A percentile compares a stretch with the other conserved stretches of the same genome.
phyloP scores from a whole-genome alignment of 2,329 filamentous ascomycete genomes.

The Alternaria tenuissima region DNA sequence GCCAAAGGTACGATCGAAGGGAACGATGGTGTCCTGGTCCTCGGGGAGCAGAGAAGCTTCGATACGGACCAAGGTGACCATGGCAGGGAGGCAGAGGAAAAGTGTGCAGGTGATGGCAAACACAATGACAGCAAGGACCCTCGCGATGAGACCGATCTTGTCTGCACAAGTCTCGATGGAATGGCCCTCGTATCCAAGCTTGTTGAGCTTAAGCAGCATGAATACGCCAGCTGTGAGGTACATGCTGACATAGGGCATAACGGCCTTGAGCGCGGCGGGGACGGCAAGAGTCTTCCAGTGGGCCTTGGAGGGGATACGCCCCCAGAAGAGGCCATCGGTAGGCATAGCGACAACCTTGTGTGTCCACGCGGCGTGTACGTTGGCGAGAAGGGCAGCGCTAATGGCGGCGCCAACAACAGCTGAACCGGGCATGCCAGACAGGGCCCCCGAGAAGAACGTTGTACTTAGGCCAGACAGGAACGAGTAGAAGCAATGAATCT shows the following conservation, averaged over 20 bases:
- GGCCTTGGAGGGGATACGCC: slow-evolving; percentile 72
- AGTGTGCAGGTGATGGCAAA: slow-evolving; percentile 63
- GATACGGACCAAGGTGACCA: slow-evolving; percentile 79
- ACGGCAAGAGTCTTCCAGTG: slow-evolving; percentile 73
- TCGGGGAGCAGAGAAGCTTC: slow-evolving; percentile 87
- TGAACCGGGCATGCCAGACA: slow-evolving; percentile 56
- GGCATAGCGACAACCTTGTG: slow-evolving; percentile 82
- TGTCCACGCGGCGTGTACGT: slow-evolving; percentile 80
- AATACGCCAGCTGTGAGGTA: slow-evolving; percentile 59
- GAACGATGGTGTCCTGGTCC: slow-evolving; percentile 82
- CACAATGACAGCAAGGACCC: slow-evolving; percentile 52
- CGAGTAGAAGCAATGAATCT: slow-evolving; percentile 54
- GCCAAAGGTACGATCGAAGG: slow-evolving; percentile 87
- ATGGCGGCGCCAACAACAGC: slow-evolving; percentile 64
- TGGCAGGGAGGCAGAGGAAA: slow-evolving; percentile 78
- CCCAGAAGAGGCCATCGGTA: slow-evolving; percentile 66
- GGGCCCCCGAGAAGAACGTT: slow-evolving; percentile 55
- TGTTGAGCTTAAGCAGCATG: slow-evolving; percentile 49
- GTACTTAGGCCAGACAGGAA: slow-evolving; percentile 49
- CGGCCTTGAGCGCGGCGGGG: slow-evolving; percentile 71
- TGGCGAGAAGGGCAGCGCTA: slow-evolving; percentile 68
- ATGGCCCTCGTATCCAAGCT: slow-evolving; percentile 41
- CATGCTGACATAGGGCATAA: slow-evolving; percentile 63
- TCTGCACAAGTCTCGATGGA: slow-evolving; percentile 43
- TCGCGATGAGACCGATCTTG: slow-evolving; percentile 48